phyloP scores from a whole-genome alignment of 192 early-diverging fungal genomes.

The Podila horticola region DNA sequence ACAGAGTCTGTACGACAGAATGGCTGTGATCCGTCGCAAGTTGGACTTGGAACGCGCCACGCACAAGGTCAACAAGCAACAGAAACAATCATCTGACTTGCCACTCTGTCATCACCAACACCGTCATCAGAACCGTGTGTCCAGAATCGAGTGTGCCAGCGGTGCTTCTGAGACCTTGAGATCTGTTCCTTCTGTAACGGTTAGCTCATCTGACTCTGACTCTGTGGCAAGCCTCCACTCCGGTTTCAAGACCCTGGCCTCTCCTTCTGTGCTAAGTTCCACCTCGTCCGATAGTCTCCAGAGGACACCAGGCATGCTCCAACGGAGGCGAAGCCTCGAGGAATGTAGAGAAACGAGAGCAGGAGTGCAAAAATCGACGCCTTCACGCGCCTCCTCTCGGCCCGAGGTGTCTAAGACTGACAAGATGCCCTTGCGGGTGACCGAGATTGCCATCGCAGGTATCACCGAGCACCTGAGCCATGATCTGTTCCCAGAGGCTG shows the following conservation, averaged over 20 bases:
- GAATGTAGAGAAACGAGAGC: neutral
- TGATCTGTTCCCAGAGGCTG: neutral
- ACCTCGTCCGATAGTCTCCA: no score
- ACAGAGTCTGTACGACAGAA: neutral
- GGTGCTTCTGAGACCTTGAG: no score
- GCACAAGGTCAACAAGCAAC: neutral
- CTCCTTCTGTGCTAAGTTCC: no score
- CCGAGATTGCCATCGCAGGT: neutral
- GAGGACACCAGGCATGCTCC: neutral
- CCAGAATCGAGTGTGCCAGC: no score
- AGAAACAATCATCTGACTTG: neutral
- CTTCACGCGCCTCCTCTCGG: neutral
- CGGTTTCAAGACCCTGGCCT: neutral
- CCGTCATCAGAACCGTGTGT: no score
- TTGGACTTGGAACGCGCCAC: neutral
- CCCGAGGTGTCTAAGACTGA: neutral
- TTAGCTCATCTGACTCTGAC: no score
- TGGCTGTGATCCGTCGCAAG: neutral
- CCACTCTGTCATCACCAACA: no score
- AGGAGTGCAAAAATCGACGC: neutral
- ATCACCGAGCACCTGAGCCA: neutral
- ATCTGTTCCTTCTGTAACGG: no score
- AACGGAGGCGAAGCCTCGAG: neutral
- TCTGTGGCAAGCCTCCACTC: neutral
- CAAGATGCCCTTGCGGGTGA: neutral